These are phyloP conservation scores for Chytriomyces confervae DNA, from an alignment of 192 early-diverging fungal species.

Conservation along the genomic window DNA sequence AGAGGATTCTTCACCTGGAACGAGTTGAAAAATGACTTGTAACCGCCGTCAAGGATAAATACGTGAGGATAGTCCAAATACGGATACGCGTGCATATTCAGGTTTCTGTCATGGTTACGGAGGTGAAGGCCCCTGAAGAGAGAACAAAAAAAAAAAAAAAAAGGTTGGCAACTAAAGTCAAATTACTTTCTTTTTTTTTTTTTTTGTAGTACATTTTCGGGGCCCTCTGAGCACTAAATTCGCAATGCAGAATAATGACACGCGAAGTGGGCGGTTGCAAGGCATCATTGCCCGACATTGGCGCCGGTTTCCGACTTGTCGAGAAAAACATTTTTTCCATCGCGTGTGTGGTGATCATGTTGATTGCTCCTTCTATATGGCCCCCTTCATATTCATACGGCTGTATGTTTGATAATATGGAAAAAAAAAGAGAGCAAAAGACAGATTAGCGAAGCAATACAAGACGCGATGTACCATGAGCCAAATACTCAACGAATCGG, in stretches of 20 bases:
- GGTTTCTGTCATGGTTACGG: conserved; percentile 75
- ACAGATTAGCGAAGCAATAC: no score
- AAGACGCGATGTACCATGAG: no score
- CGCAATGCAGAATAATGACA: conserved; percentile 83
- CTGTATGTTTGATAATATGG: no score
- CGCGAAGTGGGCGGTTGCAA: conserved; percentile 33
- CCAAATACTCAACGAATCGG: conserved; percentile 58
- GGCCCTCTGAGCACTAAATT: conserved; percentile 80
- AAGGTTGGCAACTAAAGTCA: conserved; percentile 10
- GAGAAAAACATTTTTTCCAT: conserved; percentile 67
- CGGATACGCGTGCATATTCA: conserved; percentile 76
- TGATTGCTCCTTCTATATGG: conserved; percentile 75
- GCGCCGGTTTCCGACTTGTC: no score
- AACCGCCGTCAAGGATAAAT: conserved; percentile 86
- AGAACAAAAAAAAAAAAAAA: conserved; percentile 9
- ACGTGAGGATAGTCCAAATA: conserved; percentile 82
- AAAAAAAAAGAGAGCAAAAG: not conserved
- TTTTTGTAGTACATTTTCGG: conserved; percentile 72
- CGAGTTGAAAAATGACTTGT: conserved; percentile 71
- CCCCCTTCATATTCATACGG: conserved; percentile 88
- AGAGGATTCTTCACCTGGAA: conserved; percentile 54
- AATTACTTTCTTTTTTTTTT: conserved; percentile 14
- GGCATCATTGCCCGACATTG: no score
- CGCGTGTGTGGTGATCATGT: conserved; percentile 67
- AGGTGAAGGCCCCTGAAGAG: conserved; percentile 67